A percentile compares a stretch with the other conserved stretches of the same genome.
Evolutionary conservation across 306 rosid genomes (phyloP).

Genomic region (Sophora flavescens): DNA sequence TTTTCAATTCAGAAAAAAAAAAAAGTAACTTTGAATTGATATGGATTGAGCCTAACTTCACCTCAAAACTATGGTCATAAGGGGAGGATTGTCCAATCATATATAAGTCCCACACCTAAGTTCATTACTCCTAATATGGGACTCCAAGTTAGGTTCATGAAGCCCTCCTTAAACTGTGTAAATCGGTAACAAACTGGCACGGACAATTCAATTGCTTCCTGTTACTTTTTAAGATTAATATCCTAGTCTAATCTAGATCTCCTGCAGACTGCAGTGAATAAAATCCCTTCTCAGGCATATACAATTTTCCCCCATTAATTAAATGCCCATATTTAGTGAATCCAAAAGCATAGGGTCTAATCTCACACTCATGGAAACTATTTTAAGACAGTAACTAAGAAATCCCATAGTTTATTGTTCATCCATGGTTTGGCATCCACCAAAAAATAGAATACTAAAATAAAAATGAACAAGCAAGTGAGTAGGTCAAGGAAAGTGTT

Average conservation of each 20-base stretch:
- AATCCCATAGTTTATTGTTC: conserved; percentile 2
- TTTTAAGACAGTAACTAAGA: not conserved
- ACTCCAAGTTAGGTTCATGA: too few relatives aligned
- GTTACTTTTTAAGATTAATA: not conserved
- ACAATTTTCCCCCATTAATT: not conserved
- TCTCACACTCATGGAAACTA: conserved; percentile 14
- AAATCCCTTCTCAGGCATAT: conserved; percentile 15
- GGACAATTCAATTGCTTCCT: not conserved
- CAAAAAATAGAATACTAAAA: conserved; percentile 9
- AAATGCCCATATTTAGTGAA: not conserved
- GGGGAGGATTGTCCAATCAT: too few relatives aligned
- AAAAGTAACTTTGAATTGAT: too few relatives aligned
- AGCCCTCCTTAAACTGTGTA: too few relatives aligned
- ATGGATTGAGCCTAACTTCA: too few relatives aligned
- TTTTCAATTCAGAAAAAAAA: conserved; percentile 23
- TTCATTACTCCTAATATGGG: too few relatives aligned
- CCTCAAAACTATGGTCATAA: too few relatives aligned
- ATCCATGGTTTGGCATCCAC: not conserved
- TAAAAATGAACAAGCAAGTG: not conserved
- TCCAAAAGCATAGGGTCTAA: conserved; percentile 7
- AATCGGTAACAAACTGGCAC: too few relatives aligned
- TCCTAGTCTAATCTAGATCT: not conserved
- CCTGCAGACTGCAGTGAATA: not conserved
- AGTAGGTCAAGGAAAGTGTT: not conserved
- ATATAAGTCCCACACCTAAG: too few relatives aligned